Conservation (phyloP, 768 basidiomycete genomes). For the Hygrocybe coccinea region DNA sequence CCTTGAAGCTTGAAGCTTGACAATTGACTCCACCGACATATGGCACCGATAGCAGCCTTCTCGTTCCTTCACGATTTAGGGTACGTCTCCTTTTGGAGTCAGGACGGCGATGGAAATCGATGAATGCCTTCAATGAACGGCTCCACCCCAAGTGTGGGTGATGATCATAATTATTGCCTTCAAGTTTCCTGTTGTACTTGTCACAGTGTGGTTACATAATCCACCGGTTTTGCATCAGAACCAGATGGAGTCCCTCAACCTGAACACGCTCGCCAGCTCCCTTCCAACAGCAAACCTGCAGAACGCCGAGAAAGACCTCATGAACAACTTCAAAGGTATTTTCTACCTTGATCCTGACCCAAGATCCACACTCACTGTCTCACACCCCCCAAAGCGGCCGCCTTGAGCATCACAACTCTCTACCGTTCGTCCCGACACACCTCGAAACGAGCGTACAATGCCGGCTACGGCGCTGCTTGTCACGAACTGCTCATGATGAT, state of each 20-base stretch:
- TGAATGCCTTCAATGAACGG: too few species aligned
- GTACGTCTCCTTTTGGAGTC: too few species aligned
- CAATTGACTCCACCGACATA: too few species aligned
- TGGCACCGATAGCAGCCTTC: too few species aligned
- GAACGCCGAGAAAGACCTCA: conserved; percentile 75
- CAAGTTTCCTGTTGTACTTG: too few species aligned
- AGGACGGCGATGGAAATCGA: too few species aligned
- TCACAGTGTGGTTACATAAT: background rate
- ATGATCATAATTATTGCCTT: too few species aligned
- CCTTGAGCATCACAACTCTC: conserved; percentile 77
- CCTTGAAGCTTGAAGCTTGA: too few species aligned
- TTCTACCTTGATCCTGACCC: background rate
- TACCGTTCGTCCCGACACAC: conserved; percentile 75
- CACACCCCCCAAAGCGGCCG: too few species aligned
- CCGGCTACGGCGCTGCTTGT: conserved; percentile 75
- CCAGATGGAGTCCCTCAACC: conserved; percentile 69
- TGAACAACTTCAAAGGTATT: conserved; percentile 77
- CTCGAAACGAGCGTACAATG: conserved; percentile 75
- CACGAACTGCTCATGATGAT: conserved; percentile 78
- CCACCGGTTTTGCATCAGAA: conserved; percentile 33
- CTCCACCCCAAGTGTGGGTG: too few species aligned
- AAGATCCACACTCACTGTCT: too few species aligned
- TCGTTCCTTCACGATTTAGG: too few species aligned
- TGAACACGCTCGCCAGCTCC: conserved; percentile 73
- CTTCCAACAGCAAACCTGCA: conserved; percentile 64